Percentiles rank a stretch among this genome's conserved stretches.
phyloP scores from a whole-genome alignment of 2,329 filamentous ascomycete species.

The Rutstroemia sydowiana region DNA sequence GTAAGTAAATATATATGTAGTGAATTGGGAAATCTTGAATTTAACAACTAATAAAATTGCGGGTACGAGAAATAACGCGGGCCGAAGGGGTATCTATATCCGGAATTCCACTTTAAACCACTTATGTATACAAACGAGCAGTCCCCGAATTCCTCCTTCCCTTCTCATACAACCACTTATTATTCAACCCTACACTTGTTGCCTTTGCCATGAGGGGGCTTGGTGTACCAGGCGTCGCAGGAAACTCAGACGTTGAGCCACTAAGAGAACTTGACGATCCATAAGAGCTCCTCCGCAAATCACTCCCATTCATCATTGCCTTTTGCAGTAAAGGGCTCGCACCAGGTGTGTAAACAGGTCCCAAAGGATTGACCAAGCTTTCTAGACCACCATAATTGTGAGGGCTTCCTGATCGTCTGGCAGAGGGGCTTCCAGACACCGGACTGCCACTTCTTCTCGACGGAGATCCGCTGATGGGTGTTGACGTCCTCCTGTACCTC shows the following conservation, averaged over 20 bases:
- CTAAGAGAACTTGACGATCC: constrained; percentile 49
- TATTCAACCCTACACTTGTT: constrained; percentile 73
- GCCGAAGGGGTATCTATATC: constrained; percentile 23
- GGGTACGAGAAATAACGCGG: neutral
- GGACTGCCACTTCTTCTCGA: constrained; percentile 51
- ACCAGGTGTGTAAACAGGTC: constrained; percentile 44
- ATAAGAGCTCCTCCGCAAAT: constrained; percentile 54
- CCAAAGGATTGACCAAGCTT: constrained; percentile 22
- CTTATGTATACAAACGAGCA: constrained; percentile 24
- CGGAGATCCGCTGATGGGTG: constrained; percentile 48
- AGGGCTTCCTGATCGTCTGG: neutral
- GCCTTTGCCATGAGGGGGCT: constrained; percentile 59
- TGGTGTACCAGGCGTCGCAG: constrained; percentile 57
- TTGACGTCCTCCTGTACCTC: constrained; percentile 72
- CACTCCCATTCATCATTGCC: constrained; percentile 43
- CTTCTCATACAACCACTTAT: constrained; percentile 91
- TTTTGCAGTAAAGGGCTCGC: constrained; percentile 61
- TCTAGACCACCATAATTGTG: neutral
- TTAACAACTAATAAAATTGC: no score
- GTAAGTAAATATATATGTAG: no score
- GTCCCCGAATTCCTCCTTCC: constrained; percentile 41
- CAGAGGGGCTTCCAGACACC: constrained; percentile 23
- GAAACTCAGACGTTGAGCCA: constrained; percentile 33
- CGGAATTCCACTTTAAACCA: constrained; percentile 11
- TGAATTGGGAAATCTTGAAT: no score